phyloP scores from a whole-genome alignment of 2,329 filamentous ascomycete species.

The Orbilia brochopaga region DNA sequence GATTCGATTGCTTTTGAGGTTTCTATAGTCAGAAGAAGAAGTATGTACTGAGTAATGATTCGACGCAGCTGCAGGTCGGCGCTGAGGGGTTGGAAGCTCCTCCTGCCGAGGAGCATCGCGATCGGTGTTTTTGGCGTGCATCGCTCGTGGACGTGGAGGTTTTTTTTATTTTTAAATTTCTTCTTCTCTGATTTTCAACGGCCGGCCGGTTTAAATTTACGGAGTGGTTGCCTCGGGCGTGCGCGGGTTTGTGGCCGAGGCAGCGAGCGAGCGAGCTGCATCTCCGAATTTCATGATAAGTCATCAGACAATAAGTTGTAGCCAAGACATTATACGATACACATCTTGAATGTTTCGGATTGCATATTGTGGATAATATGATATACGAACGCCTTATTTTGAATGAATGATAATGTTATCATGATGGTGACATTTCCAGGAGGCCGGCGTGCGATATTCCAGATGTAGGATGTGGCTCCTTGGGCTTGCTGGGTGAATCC shows the following conservation, averaged over 20 bases:
- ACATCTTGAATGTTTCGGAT: no score
- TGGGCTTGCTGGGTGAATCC: neutral
- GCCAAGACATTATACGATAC: neutral
- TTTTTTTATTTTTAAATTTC: neutral
- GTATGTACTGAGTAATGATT: no score
- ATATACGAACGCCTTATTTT: no score
- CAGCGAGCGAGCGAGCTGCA: neutral
- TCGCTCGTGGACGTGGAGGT: neutral
- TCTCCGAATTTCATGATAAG: conserved; percentile 40
- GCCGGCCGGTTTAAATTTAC: no score
- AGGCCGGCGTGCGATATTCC: neutral
- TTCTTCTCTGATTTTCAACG: neutral
- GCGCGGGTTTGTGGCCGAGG: neutral
- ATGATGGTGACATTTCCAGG: neutral
- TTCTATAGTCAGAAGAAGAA: no score
- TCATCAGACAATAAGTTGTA: conserved; percentile 34
- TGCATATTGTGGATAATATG: no score
- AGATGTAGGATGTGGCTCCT: neutral
- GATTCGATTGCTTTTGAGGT: no score
- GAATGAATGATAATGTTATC: conserved; percentile 8
- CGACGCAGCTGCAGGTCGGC: neutral
- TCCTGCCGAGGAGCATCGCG: neutral
- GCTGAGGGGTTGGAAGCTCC: conserved; percentile 10
- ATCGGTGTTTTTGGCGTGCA: conserved; percentile 2
- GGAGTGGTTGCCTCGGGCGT: no score